Evolutionary conservation across 2,329 filamentous ascomycete genomes (phyloP).

Genomic region (Aspergillus pseudoglaucus): DNA sequence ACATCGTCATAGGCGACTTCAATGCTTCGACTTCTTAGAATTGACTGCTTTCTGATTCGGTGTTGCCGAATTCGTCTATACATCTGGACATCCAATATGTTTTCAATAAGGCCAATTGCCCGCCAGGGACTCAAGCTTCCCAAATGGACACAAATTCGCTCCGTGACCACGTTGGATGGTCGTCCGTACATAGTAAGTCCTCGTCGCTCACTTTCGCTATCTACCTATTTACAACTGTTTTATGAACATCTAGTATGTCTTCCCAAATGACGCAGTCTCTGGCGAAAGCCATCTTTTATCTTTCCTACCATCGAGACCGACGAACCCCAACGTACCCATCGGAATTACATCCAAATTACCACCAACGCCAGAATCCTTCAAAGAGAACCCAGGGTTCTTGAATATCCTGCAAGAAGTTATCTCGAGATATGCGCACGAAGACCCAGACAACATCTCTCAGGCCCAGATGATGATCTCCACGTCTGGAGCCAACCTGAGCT

Average conservation of each 20-base stretch:
- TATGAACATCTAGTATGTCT: conserved; percentile 43
- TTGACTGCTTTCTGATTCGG: neutral
- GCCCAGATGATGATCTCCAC: conserved; percentile 55
- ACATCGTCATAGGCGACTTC: conserved; percentile 8
- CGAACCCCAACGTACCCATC: conserved; percentile 48
- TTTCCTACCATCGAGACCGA: conserved; percentile 50
- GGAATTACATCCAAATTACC: conserved; percentile 50
- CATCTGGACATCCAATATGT: conserved; percentile 12
- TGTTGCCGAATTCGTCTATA: neutral
- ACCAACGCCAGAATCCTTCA: conserved; percentile 50
- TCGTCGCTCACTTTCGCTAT: neutral
- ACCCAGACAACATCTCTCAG: conserved; percentile 53
- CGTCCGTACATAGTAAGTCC: conserved; percentile 35
- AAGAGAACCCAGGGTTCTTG: conserved; percentile 52
- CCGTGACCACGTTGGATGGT: conserved; percentile 32
- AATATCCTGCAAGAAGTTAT: conserved; percentile 52
- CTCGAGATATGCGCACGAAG: conserved; percentile 47
- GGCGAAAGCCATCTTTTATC: conserved; percentile 44
- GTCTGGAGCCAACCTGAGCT: conserved; percentile 49
- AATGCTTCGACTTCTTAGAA: conserved; percentile 1
- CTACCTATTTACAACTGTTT: conserved; percentile 8
- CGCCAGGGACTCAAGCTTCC: conserved; percentile 14
- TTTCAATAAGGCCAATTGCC: conserved; percentile 13
- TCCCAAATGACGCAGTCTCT: conserved; percentile 37
- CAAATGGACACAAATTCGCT: conserved; percentile 21